Conservation (phyloP, 2,329 filamentous ascomycete species). For the Aaosphaeria pasadenensis region DNA sequence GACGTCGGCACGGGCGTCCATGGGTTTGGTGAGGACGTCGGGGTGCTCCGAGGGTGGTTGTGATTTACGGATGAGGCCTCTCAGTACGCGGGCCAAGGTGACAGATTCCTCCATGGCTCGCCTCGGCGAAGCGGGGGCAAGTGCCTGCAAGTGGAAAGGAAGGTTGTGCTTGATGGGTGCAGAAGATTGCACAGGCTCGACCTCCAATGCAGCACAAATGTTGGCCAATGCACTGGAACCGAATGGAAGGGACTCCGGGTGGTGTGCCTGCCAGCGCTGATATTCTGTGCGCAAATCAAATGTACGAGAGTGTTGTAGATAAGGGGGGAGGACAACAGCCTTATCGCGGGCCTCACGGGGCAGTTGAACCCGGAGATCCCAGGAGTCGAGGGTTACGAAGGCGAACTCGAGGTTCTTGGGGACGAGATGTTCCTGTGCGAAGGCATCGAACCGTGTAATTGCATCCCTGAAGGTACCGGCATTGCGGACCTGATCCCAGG, state of each 20-base stretch:
- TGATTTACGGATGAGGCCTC: slow-evolving; percentile 91
- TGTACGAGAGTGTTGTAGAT: slow-evolving; percentile 94
- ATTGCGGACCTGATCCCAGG: slow-evolving; percentile 98
- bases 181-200: slow-evolving; percentile 95
- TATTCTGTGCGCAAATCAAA: slow-evolving; percentile 98
- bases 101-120: slow-evolving; percentile 97
- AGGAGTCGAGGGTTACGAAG: slow-evolving; percentile 96
- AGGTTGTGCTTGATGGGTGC: slow-evolving; percentile 98
- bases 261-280: slow-evolving; percentile 96
- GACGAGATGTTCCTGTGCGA: slow-evolving; percentile 86
- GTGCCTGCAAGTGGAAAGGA: slow-evolving; percentile 93
- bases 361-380: slow-evolving; percentile 96
- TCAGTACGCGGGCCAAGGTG: slow-evolving; percentile 86
- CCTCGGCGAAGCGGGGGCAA: slow-evolving; percentile 91
- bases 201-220: slow-evolving; percentile 96
- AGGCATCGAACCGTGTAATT: slow-evolving; percentile 90
- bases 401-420: slow-evolving; percentile 94
- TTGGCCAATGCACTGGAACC: slow-evolving; percentile 93
- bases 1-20: slow-evolving; percentile 96
- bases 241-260: slow-evolving; percentile 95
- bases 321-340: slow-evolving; percentile 91
- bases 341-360: slow-evolving; percentile 98
- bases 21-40: slow-evolving; percentile 89
- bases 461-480: slow-evolving; percentile 97
- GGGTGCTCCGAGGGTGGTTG: slow-evolving; percentile 91